Conservation (phyloP, 257 asterid species). For the Linderniella brevidens region DNA sequence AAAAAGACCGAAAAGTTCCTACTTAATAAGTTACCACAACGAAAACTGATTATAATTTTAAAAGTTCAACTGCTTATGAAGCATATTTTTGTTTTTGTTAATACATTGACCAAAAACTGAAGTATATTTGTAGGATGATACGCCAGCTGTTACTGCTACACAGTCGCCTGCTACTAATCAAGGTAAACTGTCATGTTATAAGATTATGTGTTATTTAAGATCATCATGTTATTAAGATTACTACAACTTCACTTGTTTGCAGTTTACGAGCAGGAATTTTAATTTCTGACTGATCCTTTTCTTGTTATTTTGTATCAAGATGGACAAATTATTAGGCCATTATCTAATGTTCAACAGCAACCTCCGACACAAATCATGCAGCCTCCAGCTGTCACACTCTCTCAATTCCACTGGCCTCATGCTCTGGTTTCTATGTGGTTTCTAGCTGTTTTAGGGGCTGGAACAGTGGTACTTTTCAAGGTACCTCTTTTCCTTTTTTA, state of each 20-base stretch:
- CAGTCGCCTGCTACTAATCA: slow-evolving; percentile 35
- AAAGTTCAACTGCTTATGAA: too few relatives aligned
- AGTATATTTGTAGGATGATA: slow-evolving; percentile 33
- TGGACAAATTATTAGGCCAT: slow-evolving; percentile 34
- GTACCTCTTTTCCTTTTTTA: slow-evolving; percentile 18
- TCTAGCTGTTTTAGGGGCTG: slow-evolving; percentile 81
- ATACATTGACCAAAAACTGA: too few relatives aligned
- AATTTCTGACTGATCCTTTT: slow-evolving; percentile 6
- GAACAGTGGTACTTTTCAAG: slow-evolving; percentile 69
- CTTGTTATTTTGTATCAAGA: slow-evolving; percentile 20
- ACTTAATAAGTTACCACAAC: too few relatives aligned
- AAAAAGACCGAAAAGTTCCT: too few relatives aligned
- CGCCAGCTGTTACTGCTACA: slow-evolving; percentile 40
- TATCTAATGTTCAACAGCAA: slow-evolving; percentile 35
- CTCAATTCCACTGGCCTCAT: slow-evolving; percentile 70
- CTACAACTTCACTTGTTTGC: too few relatives aligned
- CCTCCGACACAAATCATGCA: slow-evolving; percentile 31
- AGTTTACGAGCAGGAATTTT: slow-evolving; percentile 1
- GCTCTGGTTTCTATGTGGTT: slow-evolving; percentile 59
- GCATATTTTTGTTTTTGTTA: not conserved
- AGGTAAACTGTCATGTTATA: slow-evolving; percentile 23
- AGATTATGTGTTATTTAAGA: not conserved
- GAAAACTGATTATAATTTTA: too few relatives aligned
- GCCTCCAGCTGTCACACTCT: slow-evolving; percentile 24
- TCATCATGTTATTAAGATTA: not conserved